These are phyloP conservation scores for Fusarium hainanense DNA, from an alignment of 2,329 filamentous ascomycete genomes.

Conservation along the genomic window DNA sequence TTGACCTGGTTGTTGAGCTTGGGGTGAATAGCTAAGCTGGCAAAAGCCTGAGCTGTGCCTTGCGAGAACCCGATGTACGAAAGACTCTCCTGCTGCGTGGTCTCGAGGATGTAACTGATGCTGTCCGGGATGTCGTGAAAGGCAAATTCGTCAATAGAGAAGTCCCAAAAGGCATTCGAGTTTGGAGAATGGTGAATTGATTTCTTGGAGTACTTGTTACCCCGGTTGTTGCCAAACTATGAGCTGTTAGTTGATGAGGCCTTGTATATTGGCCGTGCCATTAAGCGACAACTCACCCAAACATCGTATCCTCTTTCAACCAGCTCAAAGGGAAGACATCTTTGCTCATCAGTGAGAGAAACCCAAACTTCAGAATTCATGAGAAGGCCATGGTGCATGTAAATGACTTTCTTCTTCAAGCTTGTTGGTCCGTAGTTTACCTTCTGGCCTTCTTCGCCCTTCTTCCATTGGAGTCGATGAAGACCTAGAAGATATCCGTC, in stretches of 20 bases:
- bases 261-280: not conserved
- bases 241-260: constrained; percentile 40
- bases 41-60: constrained; percentile 96
- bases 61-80: constrained; percentile 98
- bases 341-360: constrained; percentile 85
- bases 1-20: constrained; percentile 92
- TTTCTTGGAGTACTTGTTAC: constrained; percentile 99
- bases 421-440: constrained; percentile 79
- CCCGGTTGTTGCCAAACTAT: constrained; percentile 93
- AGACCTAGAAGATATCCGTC: constrained; percentile 94
- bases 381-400: constrained; percentile 93
- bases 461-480: constrained; percentile 85
- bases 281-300: constrained; percentile 69
- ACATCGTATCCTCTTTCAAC: constrained; percentile 95
- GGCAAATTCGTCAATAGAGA: constrained; percentile 98
- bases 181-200: constrained; percentile 80
- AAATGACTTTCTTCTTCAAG: constrained; percentile 85
- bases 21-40: constrained; percentile 90
- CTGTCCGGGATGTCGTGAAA: constrained; percentile 97
- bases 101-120: constrained; percentile 89
- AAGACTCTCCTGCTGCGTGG: constrained; percentile 83
- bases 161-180: constrained; percentile 89
- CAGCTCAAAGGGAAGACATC: constrained; percentile 87
- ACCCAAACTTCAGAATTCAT: constrained; percentile 99
- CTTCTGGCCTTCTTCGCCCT: constrained; percentile 80